Conservation (phyloP, 1,284 basidiomycete genomes). For the Ganoderma multipileum region DNA sequence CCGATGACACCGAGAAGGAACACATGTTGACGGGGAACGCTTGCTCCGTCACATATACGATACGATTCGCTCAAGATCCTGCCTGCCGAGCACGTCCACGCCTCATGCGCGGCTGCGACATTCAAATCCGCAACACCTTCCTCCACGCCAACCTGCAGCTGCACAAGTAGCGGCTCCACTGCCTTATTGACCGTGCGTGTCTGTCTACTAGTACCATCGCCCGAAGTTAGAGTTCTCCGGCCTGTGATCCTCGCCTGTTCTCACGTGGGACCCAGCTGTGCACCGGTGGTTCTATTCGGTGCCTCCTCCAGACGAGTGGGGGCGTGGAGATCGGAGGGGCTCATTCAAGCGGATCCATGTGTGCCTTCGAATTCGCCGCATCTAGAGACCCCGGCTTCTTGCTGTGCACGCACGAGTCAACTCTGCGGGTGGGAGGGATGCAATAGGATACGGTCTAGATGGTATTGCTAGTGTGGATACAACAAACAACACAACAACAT, state of each 20-base stretch:
- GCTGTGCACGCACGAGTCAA: background rate
- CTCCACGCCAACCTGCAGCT: background rate
- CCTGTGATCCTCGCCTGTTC: background rate
- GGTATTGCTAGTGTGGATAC: slow-evolving; percentile 1
- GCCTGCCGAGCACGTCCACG: too few species aligned
- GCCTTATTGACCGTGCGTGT: background rate
- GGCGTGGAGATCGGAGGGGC: background rate
- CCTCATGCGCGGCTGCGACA: background rate
- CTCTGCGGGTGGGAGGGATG: background rate
- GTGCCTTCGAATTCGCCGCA: background rate
- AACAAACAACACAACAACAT: background rate
- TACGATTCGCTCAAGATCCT: too few species aligned
- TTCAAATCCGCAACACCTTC: background rate
- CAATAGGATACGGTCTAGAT: background rate
- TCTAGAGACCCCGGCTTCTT: background rate
- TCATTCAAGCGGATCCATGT: background rate
- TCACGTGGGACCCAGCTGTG: too few species aligned
- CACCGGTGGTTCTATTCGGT: too few species aligned
- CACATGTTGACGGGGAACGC: too few species aligned
- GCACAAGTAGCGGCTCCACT: background rate
- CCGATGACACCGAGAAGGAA: too few species aligned
- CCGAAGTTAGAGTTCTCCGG: background rate
- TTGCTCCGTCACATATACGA: too few species aligned
- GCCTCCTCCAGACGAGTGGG: too few species aligned
- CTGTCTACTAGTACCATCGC: background rate